phyloP scores from a whole-genome alignment of 208 protist genomes.

The Acanthamoeba divionensis region DNA sequence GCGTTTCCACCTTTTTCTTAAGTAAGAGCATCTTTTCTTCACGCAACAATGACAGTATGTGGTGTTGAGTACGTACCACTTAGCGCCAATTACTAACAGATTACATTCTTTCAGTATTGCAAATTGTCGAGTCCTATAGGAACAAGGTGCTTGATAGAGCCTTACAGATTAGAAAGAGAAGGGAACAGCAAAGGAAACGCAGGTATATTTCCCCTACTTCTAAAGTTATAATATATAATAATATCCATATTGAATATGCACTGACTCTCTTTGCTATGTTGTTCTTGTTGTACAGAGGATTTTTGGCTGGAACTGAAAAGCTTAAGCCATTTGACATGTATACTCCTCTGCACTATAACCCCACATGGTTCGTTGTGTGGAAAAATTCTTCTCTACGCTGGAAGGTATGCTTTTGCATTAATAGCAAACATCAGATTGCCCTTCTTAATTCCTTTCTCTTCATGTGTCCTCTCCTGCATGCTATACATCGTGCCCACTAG shows the following conservation, averaged over 20 bases:
- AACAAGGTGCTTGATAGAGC: background rate
- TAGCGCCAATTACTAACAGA: background rate
- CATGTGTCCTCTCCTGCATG: background rate
- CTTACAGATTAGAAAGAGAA: background rate
- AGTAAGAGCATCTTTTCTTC: background rate
- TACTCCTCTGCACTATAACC: background rate
- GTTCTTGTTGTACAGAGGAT: background rate
- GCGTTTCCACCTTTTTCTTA: background rate
- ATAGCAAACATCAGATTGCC: too few species aligned
- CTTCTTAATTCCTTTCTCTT: background rate
- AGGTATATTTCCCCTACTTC: background rate
- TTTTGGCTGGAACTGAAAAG: too few species aligned
- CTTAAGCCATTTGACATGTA: too few species aligned
- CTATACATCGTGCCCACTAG: background rate
- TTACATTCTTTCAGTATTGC: background rate
- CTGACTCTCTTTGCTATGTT: background rate
- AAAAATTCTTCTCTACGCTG: background rate
- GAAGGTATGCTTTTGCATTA: background rate
- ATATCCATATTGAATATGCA: background rate
- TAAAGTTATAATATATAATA: background rate
- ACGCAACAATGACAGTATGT: background rate
- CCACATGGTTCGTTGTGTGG: background rate
- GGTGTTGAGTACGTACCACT: background rate
- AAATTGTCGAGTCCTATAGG: background rate
- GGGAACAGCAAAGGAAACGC: background rate